phyloP scores from a whole-genome alignment of 352 stramenopile genomes.

The Globisporangium nagaii region DNA sequence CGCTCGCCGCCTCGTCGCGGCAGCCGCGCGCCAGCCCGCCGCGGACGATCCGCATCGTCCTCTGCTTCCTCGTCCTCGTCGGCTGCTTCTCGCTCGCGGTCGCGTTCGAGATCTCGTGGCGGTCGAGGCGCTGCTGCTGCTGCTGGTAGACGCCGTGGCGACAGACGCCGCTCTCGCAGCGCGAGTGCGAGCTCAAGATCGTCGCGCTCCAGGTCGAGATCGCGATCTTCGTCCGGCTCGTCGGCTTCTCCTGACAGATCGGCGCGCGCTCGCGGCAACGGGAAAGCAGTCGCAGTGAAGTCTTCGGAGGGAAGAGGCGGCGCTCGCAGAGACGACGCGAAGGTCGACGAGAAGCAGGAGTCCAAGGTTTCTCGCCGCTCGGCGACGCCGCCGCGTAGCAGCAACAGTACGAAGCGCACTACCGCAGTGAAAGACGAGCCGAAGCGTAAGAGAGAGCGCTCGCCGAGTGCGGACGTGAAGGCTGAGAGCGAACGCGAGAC shows the following conservation, averaged over 20 bases:
- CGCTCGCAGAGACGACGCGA: neutral
- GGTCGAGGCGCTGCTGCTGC: neutral
- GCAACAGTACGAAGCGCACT: neutral
- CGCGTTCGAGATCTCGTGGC: neutral
- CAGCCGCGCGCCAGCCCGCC: neutral
- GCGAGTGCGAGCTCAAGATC: slow-evolving; percentile 1
- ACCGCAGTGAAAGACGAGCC: neutral
- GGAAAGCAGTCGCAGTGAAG: neutral
- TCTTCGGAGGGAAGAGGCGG: neutral
- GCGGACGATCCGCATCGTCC: slow-evolving; percentile 13
- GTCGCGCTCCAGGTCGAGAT: slow-evolving; percentile 12
- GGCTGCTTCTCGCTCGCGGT: neutral
- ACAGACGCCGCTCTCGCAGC: slow-evolving; percentile 9
- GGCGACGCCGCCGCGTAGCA: slow-evolving; percentile 7
- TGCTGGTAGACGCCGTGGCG: neutral
- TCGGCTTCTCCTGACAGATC: slow-evolving; percentile 11
- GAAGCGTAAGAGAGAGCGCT: slow-evolving; percentile 10
- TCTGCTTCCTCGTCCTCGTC: slow-evolving; percentile 11
- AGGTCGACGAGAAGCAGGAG: neutral
- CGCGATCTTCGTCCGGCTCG: slow-evolving; percentile 12
- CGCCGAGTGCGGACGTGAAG: slow-evolving; percentile 3
- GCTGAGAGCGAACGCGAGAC: neutral
- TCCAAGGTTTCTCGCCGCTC: neutral
- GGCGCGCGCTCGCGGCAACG: neutral
- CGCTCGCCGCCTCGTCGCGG: neutral